Percentiles rank a stretch among this genome's conserved stretches.
These are phyloP conservation scores for Xylariaceae sp. DNA, from an alignment of 2,329 filamentous ascomycete species.

Conservation along the genomic window DNA sequence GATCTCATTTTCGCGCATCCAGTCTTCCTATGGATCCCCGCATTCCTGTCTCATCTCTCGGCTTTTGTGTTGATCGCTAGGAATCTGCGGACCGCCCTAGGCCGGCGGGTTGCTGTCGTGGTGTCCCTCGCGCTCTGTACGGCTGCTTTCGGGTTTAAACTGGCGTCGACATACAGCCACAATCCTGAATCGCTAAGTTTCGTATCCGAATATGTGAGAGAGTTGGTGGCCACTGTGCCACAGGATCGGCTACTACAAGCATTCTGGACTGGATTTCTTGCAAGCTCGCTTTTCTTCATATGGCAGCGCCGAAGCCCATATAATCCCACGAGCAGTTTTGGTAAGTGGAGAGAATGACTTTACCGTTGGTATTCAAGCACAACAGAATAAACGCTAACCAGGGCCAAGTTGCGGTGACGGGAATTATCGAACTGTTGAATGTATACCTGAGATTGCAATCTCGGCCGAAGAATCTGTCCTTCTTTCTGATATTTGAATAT, in stretches of 20 bases:
- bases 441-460: slow-evolving; percentile 11
- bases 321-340: neutral
- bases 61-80: too few relatives aligned
- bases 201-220: neutral
- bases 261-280: neutral
- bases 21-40: too few relatives aligned
- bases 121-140: too few relatives aligned
- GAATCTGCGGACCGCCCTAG: too few relatives aligned
- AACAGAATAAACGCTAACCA: slow-evolving; percentile 1
- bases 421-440: slow-evolving; percentile 12
- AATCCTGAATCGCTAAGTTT: too few relatives aligned
- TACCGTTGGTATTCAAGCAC: neutral
- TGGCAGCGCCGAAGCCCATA: neutral
- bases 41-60: too few relatives aligned
- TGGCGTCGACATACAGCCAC: too few relatives aligned
- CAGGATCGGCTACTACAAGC: neutral
- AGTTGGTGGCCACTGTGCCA: neutral
- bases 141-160: too few relatives aligned
- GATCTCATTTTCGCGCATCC: too few relatives aligned
- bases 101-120: too few relatives aligned
- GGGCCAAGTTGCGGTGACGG: neutral
- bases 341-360: neutral
- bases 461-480: slow-evolving; percentile 9
- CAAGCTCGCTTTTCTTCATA: neutral
- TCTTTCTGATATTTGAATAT: slow-evolving; percentile 13